Base-by-base conservation (phyloP, 495 filamentous ascomycete species). In the Aspergillus bertholletiae region DNA sequence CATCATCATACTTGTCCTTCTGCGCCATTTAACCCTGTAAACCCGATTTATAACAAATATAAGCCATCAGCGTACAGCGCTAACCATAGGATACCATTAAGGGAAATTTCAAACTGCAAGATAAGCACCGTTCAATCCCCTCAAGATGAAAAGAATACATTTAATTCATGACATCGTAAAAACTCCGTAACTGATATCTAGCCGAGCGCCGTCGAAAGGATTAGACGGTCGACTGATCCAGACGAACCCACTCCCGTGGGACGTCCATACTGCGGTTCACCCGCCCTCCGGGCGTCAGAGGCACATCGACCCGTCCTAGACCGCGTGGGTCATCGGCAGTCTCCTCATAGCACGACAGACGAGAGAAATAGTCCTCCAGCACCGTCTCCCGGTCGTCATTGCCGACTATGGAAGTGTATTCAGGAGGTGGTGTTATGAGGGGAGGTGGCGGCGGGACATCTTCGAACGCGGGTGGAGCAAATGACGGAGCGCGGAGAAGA, bases 381-480 rank as follows among this genome's bases (percentile, higher is more conserved):
- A 75, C 71, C 0, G 89, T 85, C 52, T 88, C 87, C n/a, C 85
- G 80, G 50, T 84, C 84, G n/a, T 82, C 82, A 51, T 90, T 80
- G 34, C 87, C 88, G n/a, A 96, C 84, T 47, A 97, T 87, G 23
- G 76, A 75, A 17, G 92, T 90, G 58, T 98, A 98, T 49, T 87
- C 84, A 0, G 94, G 94, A 2, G 94, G 94, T 1, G 92, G 92
- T 0, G 92, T 96, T 51, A 89, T 70, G 30, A 94, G 66, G 2
- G 86, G 87, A 43, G 89, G 95, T 2, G 93, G 92, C n/a, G 93
- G 88, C 15, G 85, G 80, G 8, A 96, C 87, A 17, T 88, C 89
- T 53, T 96, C 89, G 59, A 97, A 98, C 0, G 92, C 80, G 0
- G 94, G 94, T 1, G 94, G 94, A 46, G 93, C 91, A 66, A 88